Percentiles rank a stretch among this genome's conserved stretches.
phyloP scores from a whole-genome alignment of 805 yeast species.

The Lachancea sp. region DNA sequence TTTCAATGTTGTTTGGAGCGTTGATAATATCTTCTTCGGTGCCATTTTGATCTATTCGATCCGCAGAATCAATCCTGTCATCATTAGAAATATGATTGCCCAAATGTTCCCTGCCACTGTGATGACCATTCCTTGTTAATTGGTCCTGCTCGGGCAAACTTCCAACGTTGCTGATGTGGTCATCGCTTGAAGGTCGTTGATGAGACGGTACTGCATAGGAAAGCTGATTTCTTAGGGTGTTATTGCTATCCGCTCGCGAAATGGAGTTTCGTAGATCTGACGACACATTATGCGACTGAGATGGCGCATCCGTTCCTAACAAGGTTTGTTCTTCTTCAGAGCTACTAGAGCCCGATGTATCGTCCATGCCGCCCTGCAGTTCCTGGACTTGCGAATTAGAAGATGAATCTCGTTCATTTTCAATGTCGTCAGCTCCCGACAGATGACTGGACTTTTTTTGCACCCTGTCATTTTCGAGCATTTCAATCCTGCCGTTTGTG shows the following conservation, averaged over 20 bases:
- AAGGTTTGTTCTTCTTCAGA: slow-evolving; percentile 2
- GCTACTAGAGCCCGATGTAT: background rate
- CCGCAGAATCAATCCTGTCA: background rate
- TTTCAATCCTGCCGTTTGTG: background rate
- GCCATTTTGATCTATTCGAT: slow-evolving; percentile 1
- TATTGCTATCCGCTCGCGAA: slow-evolving; percentile 5
- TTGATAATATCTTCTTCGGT: slow-evolving; percentile 5
- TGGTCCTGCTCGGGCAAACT: slow-evolving; percentile 1
- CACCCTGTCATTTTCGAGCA: background rate
- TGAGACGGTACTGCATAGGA: slow-evolving; percentile 20
- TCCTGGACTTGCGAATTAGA: background rate
- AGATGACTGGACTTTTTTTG: background rate
- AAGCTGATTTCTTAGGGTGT: slow-evolving; percentile 10
- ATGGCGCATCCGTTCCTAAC: background rate
- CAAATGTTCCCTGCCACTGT: background rate
- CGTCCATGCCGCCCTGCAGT: background rate
- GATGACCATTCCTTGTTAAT: background rate
- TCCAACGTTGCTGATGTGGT: slow-evolving; percentile 1
- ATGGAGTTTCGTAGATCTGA: background rate
- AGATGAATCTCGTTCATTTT: background rate
- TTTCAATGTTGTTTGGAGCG: slow-evolving; percentile 2
- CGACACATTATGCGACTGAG: background rate
- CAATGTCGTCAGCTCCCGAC: background rate
- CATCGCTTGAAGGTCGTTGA: slow-evolving; percentile 7
- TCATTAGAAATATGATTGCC: background rate